A percentile compares a stretch with the other conserved stretches of the same genome.
Evolutionary conservation across 2,329 filamentous ascomycete genomes (phyloP).

Genomic region (Setomelanomma holmii): DNA sequence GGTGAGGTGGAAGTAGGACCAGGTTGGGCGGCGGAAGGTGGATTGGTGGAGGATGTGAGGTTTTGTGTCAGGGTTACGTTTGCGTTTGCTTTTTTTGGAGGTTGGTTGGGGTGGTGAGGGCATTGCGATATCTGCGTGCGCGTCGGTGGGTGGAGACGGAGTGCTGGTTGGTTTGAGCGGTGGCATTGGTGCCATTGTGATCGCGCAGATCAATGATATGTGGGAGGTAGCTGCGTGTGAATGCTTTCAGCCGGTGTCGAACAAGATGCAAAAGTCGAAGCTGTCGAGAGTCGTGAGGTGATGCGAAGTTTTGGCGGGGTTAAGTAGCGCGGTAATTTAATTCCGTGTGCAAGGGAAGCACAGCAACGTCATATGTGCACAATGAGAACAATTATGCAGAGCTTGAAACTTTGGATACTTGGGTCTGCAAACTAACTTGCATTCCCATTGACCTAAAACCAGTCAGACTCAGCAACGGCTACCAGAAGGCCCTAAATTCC

Average conservation of each 20-base stretch:
- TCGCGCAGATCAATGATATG: too few relatives aligned
- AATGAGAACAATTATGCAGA: too few relatives aligned
- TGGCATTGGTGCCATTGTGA: background rate
- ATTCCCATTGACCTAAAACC: too few relatives aligned
- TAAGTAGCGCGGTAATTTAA: conserved; percentile 28
- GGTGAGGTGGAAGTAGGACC: conserved; percentile 53
- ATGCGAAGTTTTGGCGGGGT: conserved; percentile 27
- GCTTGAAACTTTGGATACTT: too few relatives aligned
- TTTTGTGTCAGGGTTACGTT: conserved; percentile 16
- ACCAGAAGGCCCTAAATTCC: too few relatives aligned
- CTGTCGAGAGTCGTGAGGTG: background rate
- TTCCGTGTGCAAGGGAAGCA: conserved; percentile 15
- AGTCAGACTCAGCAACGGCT: too few relatives aligned
- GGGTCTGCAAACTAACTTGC: too few relatives aligned
- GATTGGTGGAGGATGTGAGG: conserved; percentile 38
- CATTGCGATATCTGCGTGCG: background rate
- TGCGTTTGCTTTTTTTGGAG: conserved; percentile 20
- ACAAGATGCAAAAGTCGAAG: background rate
- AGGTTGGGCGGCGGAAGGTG: conserved; percentile 49
- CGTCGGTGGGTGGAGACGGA: background rate
- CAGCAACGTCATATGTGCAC: too few relatives aligned
- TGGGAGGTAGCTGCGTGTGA: too few relatives aligned
- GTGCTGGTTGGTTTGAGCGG: background rate
- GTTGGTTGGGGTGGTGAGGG: background rate
- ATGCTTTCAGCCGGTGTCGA: too few relatives aligned